These are phyloP conservation scores for Uronychia setigera DNA, from an alignment of 73 alveolate genomes.

Conservation along the genomic window DNA sequence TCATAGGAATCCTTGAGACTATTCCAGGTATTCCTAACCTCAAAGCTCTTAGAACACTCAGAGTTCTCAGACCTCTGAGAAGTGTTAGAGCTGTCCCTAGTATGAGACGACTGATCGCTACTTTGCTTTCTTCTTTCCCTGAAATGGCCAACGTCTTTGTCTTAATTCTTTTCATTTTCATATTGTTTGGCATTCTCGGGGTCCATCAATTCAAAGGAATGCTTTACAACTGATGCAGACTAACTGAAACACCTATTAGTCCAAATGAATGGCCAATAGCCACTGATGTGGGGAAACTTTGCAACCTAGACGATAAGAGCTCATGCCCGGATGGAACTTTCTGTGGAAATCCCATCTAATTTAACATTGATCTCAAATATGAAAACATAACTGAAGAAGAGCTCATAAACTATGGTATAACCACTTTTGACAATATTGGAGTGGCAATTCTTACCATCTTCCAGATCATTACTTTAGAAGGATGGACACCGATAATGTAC, in stretches of 20 bases:
- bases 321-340: not conserved
- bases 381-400: not conserved
- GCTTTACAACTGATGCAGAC: slow-evolving; percentile 12
- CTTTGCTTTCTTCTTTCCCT: not conserved
- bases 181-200: slow-evolving; percentile 17
- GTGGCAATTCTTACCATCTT: not conserved
- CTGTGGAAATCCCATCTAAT: not conserved
- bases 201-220: not conserved
- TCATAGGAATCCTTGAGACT: slow-evolving; percentile 77
- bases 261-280: not conserved
- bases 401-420: not conserved
- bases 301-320: not conserved
- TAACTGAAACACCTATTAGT: slow-evolving; percentile 13
- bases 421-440: not conserved
- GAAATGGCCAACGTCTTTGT: slow-evolving; percentile 3
- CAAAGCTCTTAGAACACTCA: slow-evolving; percentile 15
- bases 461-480: not conserved
- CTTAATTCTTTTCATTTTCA: not conserved
- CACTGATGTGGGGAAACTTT: not conserved
- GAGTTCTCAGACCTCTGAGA: slow-evolving; percentile 26
- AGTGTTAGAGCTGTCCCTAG: slow-evolving; percentile 12
- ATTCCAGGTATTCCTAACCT: slow-evolving; percentile 42
- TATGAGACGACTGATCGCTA: not conserved
- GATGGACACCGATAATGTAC: not conserved
- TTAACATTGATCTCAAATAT: not conserved